Evolutionary conservation across 2,329 filamentous ascomycete species (phyloP).

Genomic region (Trichoderma sp.): DNA sequence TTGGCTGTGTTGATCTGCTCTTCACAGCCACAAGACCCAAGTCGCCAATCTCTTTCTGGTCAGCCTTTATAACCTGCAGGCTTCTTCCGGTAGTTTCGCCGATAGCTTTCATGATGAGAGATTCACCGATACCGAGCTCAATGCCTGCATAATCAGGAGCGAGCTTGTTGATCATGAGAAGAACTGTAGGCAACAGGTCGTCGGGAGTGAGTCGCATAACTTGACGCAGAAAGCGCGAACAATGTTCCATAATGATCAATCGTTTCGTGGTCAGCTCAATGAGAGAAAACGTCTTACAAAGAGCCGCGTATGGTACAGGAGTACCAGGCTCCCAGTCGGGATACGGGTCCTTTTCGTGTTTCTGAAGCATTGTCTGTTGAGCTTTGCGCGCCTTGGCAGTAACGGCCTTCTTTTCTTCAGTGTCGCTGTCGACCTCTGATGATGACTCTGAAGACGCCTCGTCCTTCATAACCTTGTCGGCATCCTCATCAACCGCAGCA

Average conservation of each 20-base stretch:
- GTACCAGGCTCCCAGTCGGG: conserved; percentile 89
- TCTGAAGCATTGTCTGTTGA: conserved; percentile 71
- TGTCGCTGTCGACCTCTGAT: conserved; percentile 47
- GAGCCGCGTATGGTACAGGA: conserved; percentile 88
- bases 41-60: conserved; percentile 95
- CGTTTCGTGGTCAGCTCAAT: conserved; percentile 94
- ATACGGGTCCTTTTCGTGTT: conserved; percentile 73
- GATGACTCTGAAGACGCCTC: conserved; percentile 30
- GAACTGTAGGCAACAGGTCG: conserved; percentile 81
- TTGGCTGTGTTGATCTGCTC: conserved; percentile 89
- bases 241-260: conserved; percentile 82
- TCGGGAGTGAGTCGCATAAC: conserved; percentile 87
- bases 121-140: conserved; percentile 97
- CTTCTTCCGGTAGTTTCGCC: conserved; percentile 90
- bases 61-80: conserved; percentile 83
- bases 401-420: conserved; percentile 63
- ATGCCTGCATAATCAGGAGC: conserved; percentile 96
- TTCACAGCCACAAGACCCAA: conserved; percentile 92
- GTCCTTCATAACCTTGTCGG: conserved; percentile 21
- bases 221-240: conserved; percentile 85
- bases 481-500: conserved; percentile 24
- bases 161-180: conserved; percentile 97
- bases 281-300: conserved; percentile 91
- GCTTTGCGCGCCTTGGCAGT: conserved; percentile 75
- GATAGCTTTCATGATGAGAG: conserved; percentile 97